Conservation (phyloP, 2,329 filamentous ascomycete species). For the Cladophialophora immunda region DNA sequence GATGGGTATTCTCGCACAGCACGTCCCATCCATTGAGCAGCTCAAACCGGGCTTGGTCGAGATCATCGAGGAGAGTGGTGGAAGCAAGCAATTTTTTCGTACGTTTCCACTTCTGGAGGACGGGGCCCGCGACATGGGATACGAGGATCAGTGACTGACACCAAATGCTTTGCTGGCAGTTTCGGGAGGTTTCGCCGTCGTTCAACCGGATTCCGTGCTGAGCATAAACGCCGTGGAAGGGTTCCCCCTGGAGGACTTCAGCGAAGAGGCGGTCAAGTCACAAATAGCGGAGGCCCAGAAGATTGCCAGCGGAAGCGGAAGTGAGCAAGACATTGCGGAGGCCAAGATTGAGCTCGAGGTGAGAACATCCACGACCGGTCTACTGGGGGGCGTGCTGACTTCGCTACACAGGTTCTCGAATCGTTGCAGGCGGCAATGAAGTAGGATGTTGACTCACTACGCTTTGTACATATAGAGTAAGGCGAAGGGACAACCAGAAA, state of each 20-base stretch:
- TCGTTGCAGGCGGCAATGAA: conserved; percentile 59
- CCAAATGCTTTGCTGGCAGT: conserved; percentile 62
- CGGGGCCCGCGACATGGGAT: background rate
- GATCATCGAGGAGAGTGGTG: conserved; percentile 89
- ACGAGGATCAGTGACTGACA: background rate
- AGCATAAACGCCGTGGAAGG: conserved; percentile 99
- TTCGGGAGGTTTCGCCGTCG: conserved; percentile 94
- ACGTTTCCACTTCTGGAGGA: conserved; percentile 59
- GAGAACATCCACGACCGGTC: conserved; percentile 45
- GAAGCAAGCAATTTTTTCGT: conserved; percentile 98
- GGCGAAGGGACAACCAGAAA: conserved; percentile 22
- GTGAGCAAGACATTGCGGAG: conserved; percentile 97
- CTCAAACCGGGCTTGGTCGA: conserved; percentile 96
- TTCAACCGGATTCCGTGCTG: conserved; percentile 91
- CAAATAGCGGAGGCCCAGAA: conserved; percentile 97
- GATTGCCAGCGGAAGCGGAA: conserved; percentile 87
- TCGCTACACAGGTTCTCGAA: conserved; percentile 54
- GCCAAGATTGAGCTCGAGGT: conserved; percentile 99
- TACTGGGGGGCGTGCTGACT: conserved; percentile 1
- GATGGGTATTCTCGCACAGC: conserved; percentile 99
- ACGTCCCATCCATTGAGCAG: conserved; percentile 99
- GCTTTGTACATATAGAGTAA: conserved; percentile 50
- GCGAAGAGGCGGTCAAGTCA: conserved; percentile 84
- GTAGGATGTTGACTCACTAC: conserved; percentile 46
- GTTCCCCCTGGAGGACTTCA: conserved; percentile 95